phyloP scores from a whole-genome alignment of 306 rosid genomes.

The Quillaja saponaria region DNA sequence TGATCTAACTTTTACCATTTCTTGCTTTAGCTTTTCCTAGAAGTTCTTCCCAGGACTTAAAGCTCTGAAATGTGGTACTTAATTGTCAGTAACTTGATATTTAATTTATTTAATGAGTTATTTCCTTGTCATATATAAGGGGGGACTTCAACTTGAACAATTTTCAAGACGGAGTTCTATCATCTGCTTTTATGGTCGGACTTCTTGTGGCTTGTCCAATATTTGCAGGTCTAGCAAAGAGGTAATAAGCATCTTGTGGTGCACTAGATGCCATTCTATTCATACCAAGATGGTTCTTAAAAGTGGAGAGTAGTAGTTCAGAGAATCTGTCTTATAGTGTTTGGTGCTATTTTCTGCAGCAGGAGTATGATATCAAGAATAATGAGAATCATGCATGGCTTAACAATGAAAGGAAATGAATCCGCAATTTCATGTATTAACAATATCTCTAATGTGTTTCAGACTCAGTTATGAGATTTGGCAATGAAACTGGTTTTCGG shows the following conservation, averaged over 20 bases:
- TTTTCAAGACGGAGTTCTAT: slow-evolving; percentile 66
- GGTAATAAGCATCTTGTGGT: slow-evolving; percentile 35
- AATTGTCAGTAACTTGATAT: too few relatives aligned
- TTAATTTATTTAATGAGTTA: too few relatives aligned
- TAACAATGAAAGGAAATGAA: too few relatives aligned
- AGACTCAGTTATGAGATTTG: too few relatives aligned
- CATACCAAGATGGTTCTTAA: background rate
- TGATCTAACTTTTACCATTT: slow-evolving; percentile 6
- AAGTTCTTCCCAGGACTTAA: background rate
- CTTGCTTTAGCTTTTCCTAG: background rate
- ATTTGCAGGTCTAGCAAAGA: slow-evolving; percentile 59
- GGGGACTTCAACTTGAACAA: slow-evolving; percentile 64
- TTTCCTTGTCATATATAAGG: slow-evolving; percentile 32
- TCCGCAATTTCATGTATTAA: too few relatives aligned
- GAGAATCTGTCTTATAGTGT: background rate
- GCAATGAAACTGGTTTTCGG: too few relatives aligned
- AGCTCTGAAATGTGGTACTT: slow-evolving; percentile 12
- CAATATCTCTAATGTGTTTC: too few relatives aligned
- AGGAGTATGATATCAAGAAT: too few relatives aligned
- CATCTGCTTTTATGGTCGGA: slow-evolving; percentile 81
- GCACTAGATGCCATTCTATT: slow-evolving; percentile 9
- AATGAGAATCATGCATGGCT: background rate
- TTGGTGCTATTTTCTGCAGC: too few relatives aligned
- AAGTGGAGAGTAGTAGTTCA: background rate
- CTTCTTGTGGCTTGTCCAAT: slow-evolving; percentile 71